These are phyloP conservation scores for Litsea cubeba DNA, from an alignment of 164 flowering plant genomes.

Conservation along the genomic window DNA sequence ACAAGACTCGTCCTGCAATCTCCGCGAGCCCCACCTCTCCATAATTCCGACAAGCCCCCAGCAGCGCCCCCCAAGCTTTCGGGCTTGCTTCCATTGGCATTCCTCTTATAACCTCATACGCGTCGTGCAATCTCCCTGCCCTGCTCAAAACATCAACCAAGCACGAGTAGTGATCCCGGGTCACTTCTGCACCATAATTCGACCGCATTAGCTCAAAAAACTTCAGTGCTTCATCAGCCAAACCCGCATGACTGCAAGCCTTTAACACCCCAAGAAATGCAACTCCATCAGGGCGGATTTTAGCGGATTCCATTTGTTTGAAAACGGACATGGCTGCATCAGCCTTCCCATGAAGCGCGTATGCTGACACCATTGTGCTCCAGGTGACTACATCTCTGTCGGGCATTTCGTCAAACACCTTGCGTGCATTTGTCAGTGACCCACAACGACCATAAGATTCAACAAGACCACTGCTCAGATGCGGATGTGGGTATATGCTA, in stretches of 20 bases:
- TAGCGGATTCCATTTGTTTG: slow-evolving; percentile 43
- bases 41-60: slow-evolving; percentile 59
- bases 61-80: slow-evolving; percentile 79
- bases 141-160: slow-evolving; percentile 66
- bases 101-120: slow-evolving; percentile 43
- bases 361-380: slow-evolving; percentile 66
- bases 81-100: slow-evolving; percentile 60
- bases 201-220: slow-evolving; percentile 38
- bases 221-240: slow-evolving; percentile 54
- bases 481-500: slow-evolving; percentile 30
- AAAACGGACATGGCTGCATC: slow-evolving; percentile 37
- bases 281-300: slow-evolving; percentile 55
- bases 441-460: slow-evolving; percentile 76
- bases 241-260: slow-evolving; percentile 74
- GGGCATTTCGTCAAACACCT: slow-evolving; percentile 34
- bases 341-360: slow-evolving; percentile 65
- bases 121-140: slow-evolving; percentile 62
- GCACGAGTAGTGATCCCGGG: slow-evolving; percentile 57
- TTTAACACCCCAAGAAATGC: slow-evolving; percentile 62
- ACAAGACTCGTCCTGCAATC: slow-evolving; percentile 51
- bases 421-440: slow-evolving; percentile 30
- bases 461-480: slow-evolving; percentile 54
- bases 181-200: slow-evolving; percentile 39
- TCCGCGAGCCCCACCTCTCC: slow-evolving; percentile 69
- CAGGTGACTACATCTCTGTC: slow-evolving; percentile 69